Conservation (phyloP, 1,139 yeast species). For the Magnusiomyces suaveolens region DNA sequence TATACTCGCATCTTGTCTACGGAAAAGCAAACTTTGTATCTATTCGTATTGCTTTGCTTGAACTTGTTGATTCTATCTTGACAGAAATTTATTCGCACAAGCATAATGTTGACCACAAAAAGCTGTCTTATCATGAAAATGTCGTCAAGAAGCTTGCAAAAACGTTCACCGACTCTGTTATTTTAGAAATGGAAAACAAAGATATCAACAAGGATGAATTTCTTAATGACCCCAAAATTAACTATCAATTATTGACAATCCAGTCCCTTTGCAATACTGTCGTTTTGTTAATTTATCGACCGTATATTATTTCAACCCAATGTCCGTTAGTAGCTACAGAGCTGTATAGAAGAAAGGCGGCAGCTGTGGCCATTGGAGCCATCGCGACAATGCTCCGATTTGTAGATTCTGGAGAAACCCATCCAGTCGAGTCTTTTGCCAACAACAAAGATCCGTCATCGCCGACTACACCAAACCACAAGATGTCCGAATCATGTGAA, state of each 20-base stretch:
- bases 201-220: background rate
- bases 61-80: background rate
- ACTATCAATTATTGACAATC: slow-evolving; percentile 1
- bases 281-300: background rate
- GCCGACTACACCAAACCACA: background rate
- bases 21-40: background rate
- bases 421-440: background rate
- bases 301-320: background rate
- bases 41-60: background rate
- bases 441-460: background rate
- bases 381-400: slow-evolving; percentile 1
- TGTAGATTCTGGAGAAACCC: background rate
- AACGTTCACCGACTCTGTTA: background rate
- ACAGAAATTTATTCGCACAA: background rate
- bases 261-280: slow-evolving; percentile 3
- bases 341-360: slow-evolving; percentile 1
- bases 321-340: background rate
- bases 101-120: background rate
- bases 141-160: background rate
- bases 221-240: background rate
- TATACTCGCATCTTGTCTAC: background rate
- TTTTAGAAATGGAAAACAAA: background rate
- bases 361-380: slow-evolving; percentile 2
- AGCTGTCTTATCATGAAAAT: background rate
- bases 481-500: background rate